These are phyloP conservation scores for Raphanus sativus DNA, from an alignment of 345 rosid species.

Conservation along the genomic window DNA sequence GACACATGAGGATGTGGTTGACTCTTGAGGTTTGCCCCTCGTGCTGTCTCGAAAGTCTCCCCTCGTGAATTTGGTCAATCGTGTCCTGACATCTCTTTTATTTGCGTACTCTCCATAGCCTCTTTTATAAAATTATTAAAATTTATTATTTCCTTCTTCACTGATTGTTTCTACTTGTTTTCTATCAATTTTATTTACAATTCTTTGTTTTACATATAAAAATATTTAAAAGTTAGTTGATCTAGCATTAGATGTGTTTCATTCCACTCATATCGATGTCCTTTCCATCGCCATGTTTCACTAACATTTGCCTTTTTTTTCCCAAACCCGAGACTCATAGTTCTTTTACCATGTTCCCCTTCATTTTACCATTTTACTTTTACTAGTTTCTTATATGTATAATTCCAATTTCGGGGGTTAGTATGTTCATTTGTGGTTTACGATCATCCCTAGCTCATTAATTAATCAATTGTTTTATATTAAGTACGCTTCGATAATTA, in stretches of 20 bases:
- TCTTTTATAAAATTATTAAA: neutral
- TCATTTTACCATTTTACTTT: slow-evolving; percentile 1
- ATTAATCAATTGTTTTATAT: neutral
- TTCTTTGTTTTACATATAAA: neutral
- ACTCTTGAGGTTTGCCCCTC: slow-evolving; percentile 29
- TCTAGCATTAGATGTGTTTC: slow-evolving; percentile 1
- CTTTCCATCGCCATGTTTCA: slow-evolving; percentile 35
- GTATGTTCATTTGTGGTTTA: slow-evolving; percentile 9
- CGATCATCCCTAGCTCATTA: neutral
- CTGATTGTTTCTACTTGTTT: neutral
- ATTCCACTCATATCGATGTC: slow-evolving; percentile 30
- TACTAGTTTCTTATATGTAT: neutral
- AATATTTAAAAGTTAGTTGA: neutral
- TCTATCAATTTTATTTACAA: neutral
- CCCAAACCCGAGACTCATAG: slow-evolving; percentile 31
- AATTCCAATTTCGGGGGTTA: neutral
- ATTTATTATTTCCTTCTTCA: slow-evolving; percentile 6
- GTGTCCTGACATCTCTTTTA: slow-evolving; percentile 33
- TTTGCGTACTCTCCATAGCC: slow-evolving; percentile 22
- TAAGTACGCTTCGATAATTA: neutral
- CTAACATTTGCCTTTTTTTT: slow-evolving; percentile 32
- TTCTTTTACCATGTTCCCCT: slow-evolving; percentile 12
- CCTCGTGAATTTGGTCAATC: slow-evolving; percentile 28
- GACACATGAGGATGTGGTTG: slow-evolving; percentile 20
- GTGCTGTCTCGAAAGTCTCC: slow-evolving; percentile 36